Percentiles rank a stretch among this genome's conserved stretches.
Evolutionary conservation across 805 yeast species (phyloP).

Genomic region (Starmerella stellata): DNA sequence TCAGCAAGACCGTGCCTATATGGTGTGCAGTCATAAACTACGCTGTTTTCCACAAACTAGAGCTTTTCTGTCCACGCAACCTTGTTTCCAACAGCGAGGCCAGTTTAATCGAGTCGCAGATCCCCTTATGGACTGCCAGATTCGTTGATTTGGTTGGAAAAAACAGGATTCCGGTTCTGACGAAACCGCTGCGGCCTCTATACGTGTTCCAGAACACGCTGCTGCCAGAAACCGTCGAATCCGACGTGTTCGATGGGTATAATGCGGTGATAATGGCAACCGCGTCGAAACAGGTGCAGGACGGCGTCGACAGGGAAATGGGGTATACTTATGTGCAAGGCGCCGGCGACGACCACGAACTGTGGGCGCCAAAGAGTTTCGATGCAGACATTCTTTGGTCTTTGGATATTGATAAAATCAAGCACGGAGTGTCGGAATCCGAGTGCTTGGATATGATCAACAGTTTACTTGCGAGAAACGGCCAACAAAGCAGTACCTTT

Average conservation of each 20-base stretch:
- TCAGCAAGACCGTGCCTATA: slow-evolving; percentile 72
- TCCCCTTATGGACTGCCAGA: slow-evolving; percentile 34
- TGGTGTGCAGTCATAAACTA: slow-evolving; percentile 72
- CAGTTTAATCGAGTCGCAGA: slow-evolving; percentile 29
- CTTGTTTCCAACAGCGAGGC: slow-evolving; percentile 42
- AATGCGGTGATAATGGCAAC: slow-evolving; percentile 38
- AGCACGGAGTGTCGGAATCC: neutral
- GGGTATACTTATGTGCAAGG: slow-evolving; percentile 67
- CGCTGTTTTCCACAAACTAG: slow-evolving; percentile 29
- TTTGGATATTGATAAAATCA: neutral
- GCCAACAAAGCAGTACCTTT: no score
- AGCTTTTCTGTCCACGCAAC: slow-evolving; percentile 33
- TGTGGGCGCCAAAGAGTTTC: slow-evolving; percentile 45
- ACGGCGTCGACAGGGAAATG: slow-evolving; percentile 32
- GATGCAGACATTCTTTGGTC: slow-evolving; percentile 43
- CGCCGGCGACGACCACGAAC: slow-evolving; percentile 86
- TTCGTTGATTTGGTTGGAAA: slow-evolving; percentile 27
- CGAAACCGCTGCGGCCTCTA: slow-evolving; percentile 41
- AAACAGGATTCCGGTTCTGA: slow-evolving; percentile 22
- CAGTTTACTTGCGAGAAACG: no score
- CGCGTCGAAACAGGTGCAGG: slow-evolving; percentile 43
- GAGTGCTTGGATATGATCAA: neutral
- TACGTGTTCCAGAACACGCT: slow-evolving; percentile 47
- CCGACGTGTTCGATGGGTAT: slow-evolving; percentile 24
- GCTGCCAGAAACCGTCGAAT: slow-evolving; percentile 21